Conservation (phyloP, 441 rosid species). For the Corymbia calophylla region DNA sequence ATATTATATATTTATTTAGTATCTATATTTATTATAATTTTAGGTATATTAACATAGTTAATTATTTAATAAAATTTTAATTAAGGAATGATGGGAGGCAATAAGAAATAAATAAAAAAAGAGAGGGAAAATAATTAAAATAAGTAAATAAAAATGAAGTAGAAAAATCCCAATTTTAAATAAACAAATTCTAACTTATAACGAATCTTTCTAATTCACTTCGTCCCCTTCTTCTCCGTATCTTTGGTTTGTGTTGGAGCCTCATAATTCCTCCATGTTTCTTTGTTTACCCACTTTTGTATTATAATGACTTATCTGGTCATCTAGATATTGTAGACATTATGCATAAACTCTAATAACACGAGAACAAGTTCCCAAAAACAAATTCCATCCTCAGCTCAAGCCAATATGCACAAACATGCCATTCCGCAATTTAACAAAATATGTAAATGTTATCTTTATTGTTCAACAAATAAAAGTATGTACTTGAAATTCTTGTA, state of each 20-base stretch:
- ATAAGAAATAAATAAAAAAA: no score
- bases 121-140: neutral
- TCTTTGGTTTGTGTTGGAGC: neutral
- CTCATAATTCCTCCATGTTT: neutral
- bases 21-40: no score
- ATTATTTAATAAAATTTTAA: no score
- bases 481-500: neutral
- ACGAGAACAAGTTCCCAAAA: neutral
- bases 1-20: no score
- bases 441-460: neutral
- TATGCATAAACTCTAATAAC: neutral
- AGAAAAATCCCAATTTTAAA: neutral
- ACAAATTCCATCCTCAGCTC: neutral
- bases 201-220: neutral
- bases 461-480: neutral
- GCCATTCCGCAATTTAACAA: neutral
- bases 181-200: no score
- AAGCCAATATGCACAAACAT: neutral
- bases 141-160: neutral
- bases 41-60: neutral
- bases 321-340: neutral
- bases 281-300: neutral
- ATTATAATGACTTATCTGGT: no score
- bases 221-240: neutral
- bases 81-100: neutral